phyloP scores from a whole-genome alignment of 495 filamentous ascomycete genomes.

The Mytilinidion resinicola region DNA sequence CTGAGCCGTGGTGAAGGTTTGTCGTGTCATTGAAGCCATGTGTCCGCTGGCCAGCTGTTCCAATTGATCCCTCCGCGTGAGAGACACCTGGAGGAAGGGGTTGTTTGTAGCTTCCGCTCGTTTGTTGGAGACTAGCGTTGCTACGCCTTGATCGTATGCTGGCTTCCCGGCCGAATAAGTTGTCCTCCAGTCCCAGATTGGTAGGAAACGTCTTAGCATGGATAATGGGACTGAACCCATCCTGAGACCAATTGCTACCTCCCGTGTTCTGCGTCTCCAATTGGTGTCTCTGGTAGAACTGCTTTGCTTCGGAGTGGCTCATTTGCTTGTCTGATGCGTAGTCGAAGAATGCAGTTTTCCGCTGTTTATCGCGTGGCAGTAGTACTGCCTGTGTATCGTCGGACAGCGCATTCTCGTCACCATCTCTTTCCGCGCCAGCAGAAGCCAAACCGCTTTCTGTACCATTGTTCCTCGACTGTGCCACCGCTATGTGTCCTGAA shows the following conservation, averaged over 20 bases:
- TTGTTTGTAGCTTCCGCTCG: constrained; percentile 7
- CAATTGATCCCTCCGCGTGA: constrained; percentile 14
- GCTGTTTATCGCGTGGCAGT: constrained; percentile 66
- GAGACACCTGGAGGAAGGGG: constrained; percentile 17
- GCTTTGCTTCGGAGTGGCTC: constrained; percentile 84
- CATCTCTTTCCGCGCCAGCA: constrained; percentile 11
- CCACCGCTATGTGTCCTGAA: neutral
- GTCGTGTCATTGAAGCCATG: neutral
- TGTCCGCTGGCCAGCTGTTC: constrained; percentile 8
- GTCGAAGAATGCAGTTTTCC: constrained; percentile 78
- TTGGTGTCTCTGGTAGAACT: constrained; percentile 90
- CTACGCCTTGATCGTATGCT: constrained; percentile 33
- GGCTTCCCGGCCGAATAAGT: constrained; percentile 18
- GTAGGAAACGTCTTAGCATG: constrained; percentile 33
- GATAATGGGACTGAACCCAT: constrained; percentile 48
- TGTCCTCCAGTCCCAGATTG: constrained; percentile 27
- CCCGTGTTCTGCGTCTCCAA: constrained; percentile 46
- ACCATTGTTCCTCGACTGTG: neutral
- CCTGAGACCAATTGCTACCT: constrained; percentile 43
- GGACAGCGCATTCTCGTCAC: constrained; percentile 14
- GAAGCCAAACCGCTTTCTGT: neutral
- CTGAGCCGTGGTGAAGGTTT: neutral
- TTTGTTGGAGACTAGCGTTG: constrained; percentile 30
- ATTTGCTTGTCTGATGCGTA: constrained; percentile 83
- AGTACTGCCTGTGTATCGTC: constrained; percentile 47